Percentiles rank a stretch among this genome's conserved stretches.
These are phyloP conservation scores for Chrysoporthe puriensis DNA, from an alignment of 2,329 filamentous ascomycete species.

Conservation along the genomic window DNA sequence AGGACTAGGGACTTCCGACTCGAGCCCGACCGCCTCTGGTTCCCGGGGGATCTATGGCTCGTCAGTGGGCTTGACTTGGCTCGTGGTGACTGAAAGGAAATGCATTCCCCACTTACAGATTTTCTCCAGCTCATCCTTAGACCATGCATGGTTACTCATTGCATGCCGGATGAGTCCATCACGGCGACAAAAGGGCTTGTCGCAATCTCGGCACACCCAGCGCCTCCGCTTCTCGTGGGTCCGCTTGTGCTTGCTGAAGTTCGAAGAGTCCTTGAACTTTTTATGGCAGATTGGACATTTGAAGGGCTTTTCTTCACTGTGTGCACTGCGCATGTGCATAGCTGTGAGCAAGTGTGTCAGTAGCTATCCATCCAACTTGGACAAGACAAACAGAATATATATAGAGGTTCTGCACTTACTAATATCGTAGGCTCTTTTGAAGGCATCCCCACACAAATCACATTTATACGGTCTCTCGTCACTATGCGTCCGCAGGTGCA, in stretches of 20 bases:
- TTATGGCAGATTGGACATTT: constrained; percentile 52
- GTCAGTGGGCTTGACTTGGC: not conserved
- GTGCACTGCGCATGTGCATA: constrained; percentile 46
- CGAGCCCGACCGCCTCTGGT: constrained; percentile 1
- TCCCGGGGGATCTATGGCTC: not conserved
- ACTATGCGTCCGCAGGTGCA: constrained; percentile 69
- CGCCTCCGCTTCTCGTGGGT: constrained; percentile 50
- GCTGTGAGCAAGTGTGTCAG: not conserved
- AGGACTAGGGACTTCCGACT: not conserved
- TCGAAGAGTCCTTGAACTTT: constrained; percentile 67
- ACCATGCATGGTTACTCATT: constrained; percentile 32
- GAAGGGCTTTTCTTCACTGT: constrained; percentile 53
- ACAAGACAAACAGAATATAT: not conserved
- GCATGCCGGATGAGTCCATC: constrained; percentile 64
- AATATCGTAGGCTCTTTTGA: constrained; percentile 11
- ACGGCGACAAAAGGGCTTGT: constrained; percentile 60
- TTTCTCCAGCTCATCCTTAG: constrained; percentile 7
- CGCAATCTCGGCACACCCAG: constrained; percentile 43
- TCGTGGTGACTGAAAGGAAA: not conserved
- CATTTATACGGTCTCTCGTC: constrained; percentile 68
- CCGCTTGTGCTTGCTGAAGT: constrained; percentile 67
- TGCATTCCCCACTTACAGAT: constrained; percentile 1
- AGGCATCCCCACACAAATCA: constrained; percentile 57
- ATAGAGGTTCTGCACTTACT: not conserved
- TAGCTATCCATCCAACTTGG: not conserved